phyloP scores from a whole-genome alignment of 352 stramenopile species.

The Globisporangium mamillatum region DNA sequence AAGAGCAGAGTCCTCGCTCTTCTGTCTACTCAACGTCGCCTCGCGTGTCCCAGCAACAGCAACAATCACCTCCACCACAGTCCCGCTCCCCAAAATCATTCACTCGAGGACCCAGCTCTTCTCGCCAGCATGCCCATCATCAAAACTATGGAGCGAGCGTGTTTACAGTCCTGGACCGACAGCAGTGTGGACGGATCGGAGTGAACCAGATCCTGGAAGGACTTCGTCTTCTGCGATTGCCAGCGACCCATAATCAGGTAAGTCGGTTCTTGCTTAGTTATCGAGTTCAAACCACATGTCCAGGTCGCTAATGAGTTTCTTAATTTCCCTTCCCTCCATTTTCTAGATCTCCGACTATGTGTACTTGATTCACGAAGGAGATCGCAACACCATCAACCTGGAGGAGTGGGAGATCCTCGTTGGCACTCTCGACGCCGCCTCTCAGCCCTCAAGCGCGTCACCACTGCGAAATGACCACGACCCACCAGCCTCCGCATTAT shows the following conservation, averaged over 20 bases:
- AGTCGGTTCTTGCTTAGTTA: background rate
- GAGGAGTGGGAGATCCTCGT: slow-evolving; percentile 72
- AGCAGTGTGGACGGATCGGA: slow-evolving; percentile 39
- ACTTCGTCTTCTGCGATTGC: slow-evolving; percentile 44
- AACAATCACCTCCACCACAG: slow-evolving; percentile 18
- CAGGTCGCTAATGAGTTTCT: background rate
- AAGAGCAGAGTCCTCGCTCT: slow-evolving; percentile 14
- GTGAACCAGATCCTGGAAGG: slow-evolving; percentile 59
- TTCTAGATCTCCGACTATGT: slow-evolving; percentile 68
- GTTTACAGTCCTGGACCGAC: slow-evolving; percentile 52
- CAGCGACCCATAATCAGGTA: slow-evolving; percentile 69
- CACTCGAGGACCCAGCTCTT: slow-evolving; percentile 12
- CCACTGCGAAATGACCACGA: background rate
- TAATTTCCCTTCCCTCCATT: background rate
- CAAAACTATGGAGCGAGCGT: slow-evolving; percentile 43
- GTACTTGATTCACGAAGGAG: slow-evolving; percentile 68
- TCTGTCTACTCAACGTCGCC: background rate
- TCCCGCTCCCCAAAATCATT: slow-evolving; percentile 22
- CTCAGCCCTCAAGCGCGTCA: slow-evolving; percentile 23
- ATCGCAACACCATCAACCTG: slow-evolving; percentile 44
- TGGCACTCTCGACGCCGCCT: slow-evolving; percentile 59
- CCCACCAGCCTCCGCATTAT: background rate
- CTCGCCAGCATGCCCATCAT: background rate
- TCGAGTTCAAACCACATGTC: background rate
- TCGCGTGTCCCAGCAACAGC: slow-evolving; percentile 9